These are phyloP conservation scores for Flaveria robusta DNA, from an alignment of 129 eudicot genomes.

Conservation along the genomic window DNA sequence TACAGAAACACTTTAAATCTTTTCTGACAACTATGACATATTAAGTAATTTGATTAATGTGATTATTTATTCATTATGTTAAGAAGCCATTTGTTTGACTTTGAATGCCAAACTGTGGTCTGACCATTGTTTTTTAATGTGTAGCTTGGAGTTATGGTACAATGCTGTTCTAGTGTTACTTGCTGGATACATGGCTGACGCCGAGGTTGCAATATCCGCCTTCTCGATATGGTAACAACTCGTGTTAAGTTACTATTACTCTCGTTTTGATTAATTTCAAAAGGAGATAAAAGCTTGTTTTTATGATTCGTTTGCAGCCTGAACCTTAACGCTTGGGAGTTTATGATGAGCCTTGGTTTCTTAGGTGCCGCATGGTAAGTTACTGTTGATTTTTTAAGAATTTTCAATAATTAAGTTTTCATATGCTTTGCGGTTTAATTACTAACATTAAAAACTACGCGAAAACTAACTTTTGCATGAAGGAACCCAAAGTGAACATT, in stretches of 20 bases:
- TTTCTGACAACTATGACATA: neutral
- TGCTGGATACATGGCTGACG: constrained; percentile 68
- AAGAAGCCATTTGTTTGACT: neutral
- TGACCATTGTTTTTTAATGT: constrained; percentile 14
- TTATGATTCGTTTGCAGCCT: constrained; percentile 42
- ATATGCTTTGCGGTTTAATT: too few relatives aligned
- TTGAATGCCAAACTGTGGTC: constrained; percentile 6
- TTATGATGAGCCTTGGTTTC: constrained; percentile 64
- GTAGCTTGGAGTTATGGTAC: constrained; percentile 75
- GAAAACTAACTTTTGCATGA: neutral
- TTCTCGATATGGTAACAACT: constrained; percentile 62
- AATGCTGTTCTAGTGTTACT: constrained; percentile 58
- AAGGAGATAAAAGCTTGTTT: neutral
- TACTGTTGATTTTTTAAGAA: neutral
- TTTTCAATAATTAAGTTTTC: too few relatives aligned
- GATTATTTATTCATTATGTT: neutral
- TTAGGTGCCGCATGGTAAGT: constrained; percentile 80
- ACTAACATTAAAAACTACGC: too few relatives aligned
- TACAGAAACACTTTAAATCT: neutral
- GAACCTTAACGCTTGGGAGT: constrained; percentile 55
- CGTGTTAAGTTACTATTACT: neutral
- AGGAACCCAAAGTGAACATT: too few relatives aligned
- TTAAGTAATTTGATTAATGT: too few relatives aligned
- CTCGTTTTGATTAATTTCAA: neutral
- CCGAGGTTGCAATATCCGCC: constrained; percentile 69